Percentiles rank a stretch among this genome's conserved stretches.
Evolutionary conservation across 2,329 filamentous ascomycete species (phyloP).

Genomic region (Paraphoma chrysanthemicola): DNA sequence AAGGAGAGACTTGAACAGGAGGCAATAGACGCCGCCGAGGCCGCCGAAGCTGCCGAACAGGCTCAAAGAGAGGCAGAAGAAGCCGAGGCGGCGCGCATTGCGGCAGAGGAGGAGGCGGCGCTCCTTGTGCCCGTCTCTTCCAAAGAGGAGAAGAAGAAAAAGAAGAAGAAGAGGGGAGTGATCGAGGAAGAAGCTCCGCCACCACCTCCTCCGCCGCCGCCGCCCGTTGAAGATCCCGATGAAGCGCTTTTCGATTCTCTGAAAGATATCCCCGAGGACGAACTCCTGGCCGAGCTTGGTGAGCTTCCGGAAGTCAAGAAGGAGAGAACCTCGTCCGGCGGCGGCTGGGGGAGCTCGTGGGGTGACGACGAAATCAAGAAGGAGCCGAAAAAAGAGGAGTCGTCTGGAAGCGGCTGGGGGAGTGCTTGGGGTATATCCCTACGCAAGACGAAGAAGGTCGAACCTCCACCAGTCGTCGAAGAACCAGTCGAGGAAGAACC

Average conservation of each 20-base stretch:
- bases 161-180: constrained; percentile 30
- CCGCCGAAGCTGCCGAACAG: constrained; percentile 47
- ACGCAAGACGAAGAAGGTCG: constrained; percentile 54
- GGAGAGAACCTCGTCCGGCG: constrained; percentile 19
- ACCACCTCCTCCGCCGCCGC: constrained; percentile 20
- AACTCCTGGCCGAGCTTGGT: constrained; percentile 47
- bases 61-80: constrained; percentile 33
- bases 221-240: constrained; percentile 28
- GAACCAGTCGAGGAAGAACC: constrained; percentile 18
- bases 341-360: constrained; percentile 52
- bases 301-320: constrained; percentile 31
- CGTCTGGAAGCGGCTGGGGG: constrained; percentile 34
- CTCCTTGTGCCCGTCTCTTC: constrained; percentile 16
- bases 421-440: constrained; percentile 55
- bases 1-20: constrained; percentile 34
- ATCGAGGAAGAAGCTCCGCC: constrained; percentile 28
- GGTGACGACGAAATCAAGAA: constrained; percentile 2
- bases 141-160: constrained; percentile 49
- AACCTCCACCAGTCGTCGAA: constrained; percentile 37
- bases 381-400: constrained; percentile 32
- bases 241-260: constrained; percentile 44
- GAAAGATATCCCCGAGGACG: constrained; percentile 40
- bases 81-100: constrained; percentile 42
- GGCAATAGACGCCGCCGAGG: constrained; percentile 31
- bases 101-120: constrained; percentile 40